These are phyloP conservation scores for Knoxdaviesia proteae DNA, from an alignment of 2,329 filamentous ascomycete genomes.

Conservation along the genomic window DNA sequence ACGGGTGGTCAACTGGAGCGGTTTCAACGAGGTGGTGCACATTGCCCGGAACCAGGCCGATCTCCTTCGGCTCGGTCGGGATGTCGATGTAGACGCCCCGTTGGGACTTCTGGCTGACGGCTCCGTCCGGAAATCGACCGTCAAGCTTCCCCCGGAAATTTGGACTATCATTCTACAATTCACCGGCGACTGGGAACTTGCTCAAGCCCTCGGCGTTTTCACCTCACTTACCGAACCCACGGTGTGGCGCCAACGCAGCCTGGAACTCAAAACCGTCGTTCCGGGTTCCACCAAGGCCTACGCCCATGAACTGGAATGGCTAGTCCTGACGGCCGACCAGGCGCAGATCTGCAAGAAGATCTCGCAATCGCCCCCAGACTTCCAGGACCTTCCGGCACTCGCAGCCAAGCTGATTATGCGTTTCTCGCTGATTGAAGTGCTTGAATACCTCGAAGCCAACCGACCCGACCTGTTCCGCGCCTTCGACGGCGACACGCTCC, in stretches of 20 bases:
- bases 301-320: conserved; percentile 67
- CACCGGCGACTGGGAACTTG: conserved; percentile 77
- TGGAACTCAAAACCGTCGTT: conserved; percentile 6
- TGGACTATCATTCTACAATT: conserved; percentile 78
- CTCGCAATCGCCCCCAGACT: conserved; percentile 46
- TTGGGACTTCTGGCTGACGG: conserved; percentile 14
- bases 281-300: conserved; percentile 33
- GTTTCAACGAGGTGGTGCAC: conserved; percentile 49
- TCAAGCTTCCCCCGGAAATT: conserved; percentile 56
- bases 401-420: conserved; percentile 81
- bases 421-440: conserved; percentile 62
- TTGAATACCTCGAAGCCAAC: conserved; percentile 44
- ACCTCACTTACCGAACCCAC: conserved; percentile 52
- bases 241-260: conserved; percentile 45
- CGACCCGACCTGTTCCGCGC: conserved; percentile 58
- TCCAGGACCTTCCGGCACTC: conserved; percentile 52
- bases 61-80: conserved; percentile 50
- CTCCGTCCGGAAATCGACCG: conserved; percentile 13
- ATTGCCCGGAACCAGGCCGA: conserved; percentile 62
- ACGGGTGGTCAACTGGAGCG: conserved; percentile 37
- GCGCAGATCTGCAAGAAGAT: conserved; percentile 55
- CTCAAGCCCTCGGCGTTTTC: conserved; percentile 60
- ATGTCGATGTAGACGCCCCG: conserved; percentile 35
- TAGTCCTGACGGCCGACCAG: conserved; percentile 53
- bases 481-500: conserved; percentile 67